Evolutionary conservation across 352 stramenopile species (phyloP).

Genomic region (Plasmopara muralis): DNA sequence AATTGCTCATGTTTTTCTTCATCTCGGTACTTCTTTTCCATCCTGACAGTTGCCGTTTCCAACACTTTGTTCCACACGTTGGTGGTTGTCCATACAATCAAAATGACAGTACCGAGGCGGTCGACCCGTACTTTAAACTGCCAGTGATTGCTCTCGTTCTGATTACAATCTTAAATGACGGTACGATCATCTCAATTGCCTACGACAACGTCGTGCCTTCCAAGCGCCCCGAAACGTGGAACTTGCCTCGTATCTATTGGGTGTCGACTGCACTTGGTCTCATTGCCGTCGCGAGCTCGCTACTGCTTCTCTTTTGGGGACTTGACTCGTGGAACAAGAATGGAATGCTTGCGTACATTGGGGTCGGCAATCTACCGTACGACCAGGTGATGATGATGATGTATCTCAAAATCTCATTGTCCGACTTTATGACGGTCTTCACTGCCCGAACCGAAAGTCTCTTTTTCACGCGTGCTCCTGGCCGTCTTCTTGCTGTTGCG

Average conservation of each 20-base stretch:
- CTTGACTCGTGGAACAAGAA: conserved; percentile 79
- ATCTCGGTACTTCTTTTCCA: conserved; percentile 88
- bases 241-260: conserved; percentile 57
- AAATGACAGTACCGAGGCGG: conserved; percentile 37
- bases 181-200: conserved; percentile 88
- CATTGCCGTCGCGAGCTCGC: conserved; percentile 75
- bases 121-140: conserved; percentile 86
- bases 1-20: conserved; percentile 92
- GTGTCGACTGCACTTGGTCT: conserved; percentile 50
- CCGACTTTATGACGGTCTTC: conserved; percentile 92
- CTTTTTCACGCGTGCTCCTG: conserved; percentile 75
- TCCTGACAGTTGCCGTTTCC: conserved; percentile 67
- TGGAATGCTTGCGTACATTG: conserved; percentile 51
- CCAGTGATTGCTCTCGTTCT: conserved; percentile 90
- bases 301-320: conserved; percentile 79
- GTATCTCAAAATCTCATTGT: conserved; percentile 93
- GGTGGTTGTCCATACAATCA: conserved; percentile 46
- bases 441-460: conserved; percentile 74
- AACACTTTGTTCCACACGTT: conserved; percentile 51
- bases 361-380: conserved; percentile 72
- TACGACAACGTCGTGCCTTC: conserved; percentile 84
- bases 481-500: conserved; percentile 60
- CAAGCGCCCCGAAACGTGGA: conserved; percentile 63
- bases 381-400: conserved; percentile 89
- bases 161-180: conserved; percentile 94